Conservation (phyloP, 164 flowering plant genomes). For the Echeveria elegans region DNA sequence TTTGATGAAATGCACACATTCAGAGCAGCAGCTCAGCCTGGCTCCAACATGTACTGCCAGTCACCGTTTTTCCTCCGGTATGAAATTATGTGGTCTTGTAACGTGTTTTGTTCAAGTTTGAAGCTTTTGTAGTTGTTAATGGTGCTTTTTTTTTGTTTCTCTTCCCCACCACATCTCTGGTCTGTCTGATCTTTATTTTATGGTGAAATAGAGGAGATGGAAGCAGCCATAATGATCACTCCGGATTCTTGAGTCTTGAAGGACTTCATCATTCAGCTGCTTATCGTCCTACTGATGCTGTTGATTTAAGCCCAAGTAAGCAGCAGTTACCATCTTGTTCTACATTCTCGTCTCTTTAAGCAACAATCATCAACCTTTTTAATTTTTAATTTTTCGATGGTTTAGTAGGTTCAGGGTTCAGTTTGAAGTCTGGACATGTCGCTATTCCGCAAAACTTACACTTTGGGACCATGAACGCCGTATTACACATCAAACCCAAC, state of each 20-base stretch:
- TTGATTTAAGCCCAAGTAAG: slow-evolving; percentile 56
- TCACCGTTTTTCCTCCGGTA: slow-evolving; percentile 34
- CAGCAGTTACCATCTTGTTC: background rate
- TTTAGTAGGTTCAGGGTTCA: slow-evolving; percentile 27
- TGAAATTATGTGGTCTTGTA: background rate
- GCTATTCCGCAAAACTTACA: slow-evolving; percentile 24
- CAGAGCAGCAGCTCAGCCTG: slow-evolving; percentile 14
- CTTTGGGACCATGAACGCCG: slow-evolving; percentile 39
- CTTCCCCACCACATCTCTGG: too few species aligned
- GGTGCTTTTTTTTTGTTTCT: background rate
- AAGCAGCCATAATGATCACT: slow-evolving; percentile 20
- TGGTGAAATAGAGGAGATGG: slow-evolving; percentile 32
- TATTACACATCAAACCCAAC: slow-evolving; percentile 11
- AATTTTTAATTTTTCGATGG: slow-evolving; percentile 4
- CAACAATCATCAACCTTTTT: background rate
- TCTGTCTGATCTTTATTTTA: background rate
- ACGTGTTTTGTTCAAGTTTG: slow-evolving; percentile 4
- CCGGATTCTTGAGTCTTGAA: slow-evolving; percentile 38
- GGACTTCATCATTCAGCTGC: slow-evolving; percentile 48
- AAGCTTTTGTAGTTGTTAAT: background rate
- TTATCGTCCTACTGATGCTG: slow-evolving; percentile 47
- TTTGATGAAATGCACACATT: slow-evolving; percentile 32
- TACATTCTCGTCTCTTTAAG: background rate
- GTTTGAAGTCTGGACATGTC: slow-evolving; percentile 25
- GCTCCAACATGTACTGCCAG: slow-evolving; percentile 31